Evolutionary conservation across 768 basidiomycete genomes (phyloP).

Genomic region (Lactarius quietus): DNA sequence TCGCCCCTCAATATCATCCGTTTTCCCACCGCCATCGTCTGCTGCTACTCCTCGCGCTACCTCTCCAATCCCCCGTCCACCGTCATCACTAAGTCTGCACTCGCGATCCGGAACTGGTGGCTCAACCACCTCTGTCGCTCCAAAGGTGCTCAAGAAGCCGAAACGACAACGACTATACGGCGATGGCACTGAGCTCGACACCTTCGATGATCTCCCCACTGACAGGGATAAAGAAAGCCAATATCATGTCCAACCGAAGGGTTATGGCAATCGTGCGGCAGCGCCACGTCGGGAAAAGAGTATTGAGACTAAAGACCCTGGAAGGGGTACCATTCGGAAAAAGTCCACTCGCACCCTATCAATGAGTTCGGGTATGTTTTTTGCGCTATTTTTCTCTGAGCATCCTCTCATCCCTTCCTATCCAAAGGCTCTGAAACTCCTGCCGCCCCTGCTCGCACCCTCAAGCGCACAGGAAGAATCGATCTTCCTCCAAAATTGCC

Average conservation of each 20-base stretch:
- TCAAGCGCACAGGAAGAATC: constrained; percentile 56
- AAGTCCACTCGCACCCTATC: constrained; percentile 50
- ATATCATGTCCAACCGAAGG: constrained; percentile 73
- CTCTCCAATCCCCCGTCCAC: constrained; percentile 59
- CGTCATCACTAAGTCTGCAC: constrained; percentile 51
- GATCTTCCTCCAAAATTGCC: constrained; percentile 45
- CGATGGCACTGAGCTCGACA: constrained; percentile 88
- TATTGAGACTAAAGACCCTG: constrained; percentile 39
- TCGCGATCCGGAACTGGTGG: constrained; percentile 32
- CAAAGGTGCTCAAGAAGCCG: constrained; percentile 69
- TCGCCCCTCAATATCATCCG: constrained; percentile 69
- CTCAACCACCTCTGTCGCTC: constrained; percentile 42
- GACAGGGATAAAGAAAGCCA: constrained; percentile 78
- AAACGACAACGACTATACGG: constrained; percentile 76
- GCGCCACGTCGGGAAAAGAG: constrained; percentile 46
- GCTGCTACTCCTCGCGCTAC: constrained; percentile 44
- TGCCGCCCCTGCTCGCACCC: constrained; percentile 28
- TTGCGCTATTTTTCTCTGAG: constrained; percentile 29
- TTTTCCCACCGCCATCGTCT: constrained; percentile 52
- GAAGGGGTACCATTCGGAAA: constrained; percentile 56
- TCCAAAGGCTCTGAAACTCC: constrained; percentile 18
- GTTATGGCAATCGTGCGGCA: constrained; percentile 58
- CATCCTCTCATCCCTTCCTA: constrained; percentile 19
- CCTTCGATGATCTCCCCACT: constrained; percentile 81
- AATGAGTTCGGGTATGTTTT: constrained; percentile 34